Base-by-base conservation (phyloP, 2,329 filamentous ascomycete species). In the Diaporthe batatas region DNA sequence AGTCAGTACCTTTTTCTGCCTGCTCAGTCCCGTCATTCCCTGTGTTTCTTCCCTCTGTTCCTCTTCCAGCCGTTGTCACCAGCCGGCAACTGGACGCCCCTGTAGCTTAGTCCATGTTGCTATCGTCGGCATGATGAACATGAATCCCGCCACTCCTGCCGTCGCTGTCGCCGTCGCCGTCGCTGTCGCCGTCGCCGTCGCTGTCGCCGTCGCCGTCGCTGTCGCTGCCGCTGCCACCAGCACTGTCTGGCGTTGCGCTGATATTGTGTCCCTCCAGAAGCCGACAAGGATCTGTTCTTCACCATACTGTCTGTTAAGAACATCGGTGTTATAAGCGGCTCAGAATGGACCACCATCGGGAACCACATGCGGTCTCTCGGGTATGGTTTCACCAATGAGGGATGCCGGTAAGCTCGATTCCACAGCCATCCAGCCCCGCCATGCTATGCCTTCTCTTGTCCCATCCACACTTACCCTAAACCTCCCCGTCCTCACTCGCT, bases 351-450 rank as follows among this genome's bases (percentile, higher is more conserved):
- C 36, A 89, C 85, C 51, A 91, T 91, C 77, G 89, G 89, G 75
- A 89, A 88, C 79, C 84, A 89, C 75, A 91, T 91, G 89, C 85
- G 89, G 74, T 80, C 82, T 47, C 77, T 90, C 72, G 89, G 89
- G 71, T 91, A 91, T 77, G 88, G 88, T 80, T 91, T 91, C 79
- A 91, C 89, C 23, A 91, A 91, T 83, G 89, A 91, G 79, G 89
- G 89, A 76, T 91, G 89, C 76, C 88, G 89, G 89, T 91, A 82
- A 83, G 88, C 87, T 64, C 67, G 14, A 75, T 69, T 32, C 68
- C 29, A 71, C 54, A n/a, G 44, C 44, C 44, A 49, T n/a, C 18
- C 44, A 62, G 32, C 55, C 21, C 14, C 68, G 72, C 25, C 51
- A 16, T 42, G 14, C 64, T 68, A 53, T 70, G 47, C 39, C 62